Evolutionary conservation across 805 yeast genomes (phyloP).

Genomic region (Yamadazyma sp.): DNA sequence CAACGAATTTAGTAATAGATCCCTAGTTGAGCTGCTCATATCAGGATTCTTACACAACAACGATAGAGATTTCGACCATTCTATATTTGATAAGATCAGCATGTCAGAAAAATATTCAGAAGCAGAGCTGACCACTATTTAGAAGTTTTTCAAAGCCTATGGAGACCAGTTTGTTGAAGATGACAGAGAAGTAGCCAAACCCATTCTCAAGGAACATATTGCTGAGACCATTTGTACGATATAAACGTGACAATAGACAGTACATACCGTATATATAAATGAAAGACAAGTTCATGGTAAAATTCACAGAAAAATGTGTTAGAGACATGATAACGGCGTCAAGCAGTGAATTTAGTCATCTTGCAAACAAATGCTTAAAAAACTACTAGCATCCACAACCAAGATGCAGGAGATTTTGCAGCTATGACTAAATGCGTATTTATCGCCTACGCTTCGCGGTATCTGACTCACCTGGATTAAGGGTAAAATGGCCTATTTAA

Average conservation of each 20-base stretch:
- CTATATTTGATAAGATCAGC: slow-evolving; percentile 12
- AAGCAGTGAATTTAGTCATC: too few species aligned
- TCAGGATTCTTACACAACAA: slow-evolving; percentile 41
- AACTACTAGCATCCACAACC: too few species aligned
- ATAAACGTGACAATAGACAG: background rate
- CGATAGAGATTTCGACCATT: slow-evolving; percentile 52
- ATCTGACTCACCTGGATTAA: too few species aligned
- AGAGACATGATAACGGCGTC: too few species aligned
- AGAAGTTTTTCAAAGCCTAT: slow-evolving; percentile 44
- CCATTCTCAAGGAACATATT: slow-evolving; percentile 8
- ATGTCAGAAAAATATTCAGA: slow-evolving; percentile 19
- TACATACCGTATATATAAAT: too few species aligned
- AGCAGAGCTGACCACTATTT: slow-evolving; percentile 39
- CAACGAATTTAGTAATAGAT: slow-evolving; percentile 30
- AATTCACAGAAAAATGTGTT: too few species aligned
- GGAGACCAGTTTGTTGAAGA: slow-evolving; percentile 53
- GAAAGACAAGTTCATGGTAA: too few species aligned
- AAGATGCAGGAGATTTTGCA: too few species aligned
- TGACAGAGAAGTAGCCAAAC: slow-evolving; percentile 30
- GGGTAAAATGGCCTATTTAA: too few species aligned
- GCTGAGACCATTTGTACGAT: slow-evolving; percentile 1
- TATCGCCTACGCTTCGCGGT: too few species aligned
- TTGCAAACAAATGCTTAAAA: too few species aligned
- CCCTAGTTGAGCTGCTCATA: slow-evolving; percentile 47
- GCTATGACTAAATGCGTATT: slow-evolving; percentile 6